Conservation (phyloP, 805 yeast species). For the Brettanomyces custersianus region DNA sequence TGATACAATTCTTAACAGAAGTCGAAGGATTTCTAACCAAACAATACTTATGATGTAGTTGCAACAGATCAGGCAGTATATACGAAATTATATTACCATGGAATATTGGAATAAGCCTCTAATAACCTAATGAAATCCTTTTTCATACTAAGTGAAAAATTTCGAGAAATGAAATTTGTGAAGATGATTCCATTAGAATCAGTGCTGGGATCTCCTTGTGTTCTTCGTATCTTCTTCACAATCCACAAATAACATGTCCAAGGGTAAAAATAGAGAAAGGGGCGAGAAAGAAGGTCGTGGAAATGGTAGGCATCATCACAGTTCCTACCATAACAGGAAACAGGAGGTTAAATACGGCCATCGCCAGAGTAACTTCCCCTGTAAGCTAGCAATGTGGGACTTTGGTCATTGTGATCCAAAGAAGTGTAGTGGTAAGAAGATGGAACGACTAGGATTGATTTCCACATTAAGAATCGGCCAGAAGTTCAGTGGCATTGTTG, state of each 20-base stretch:
- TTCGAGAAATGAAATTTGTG: too few relatives aligned
- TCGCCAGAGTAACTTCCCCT: slow-evolving; percentile 46
- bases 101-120: too few relatives aligned
- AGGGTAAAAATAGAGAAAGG: slow-evolving; percentile 40
- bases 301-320: slow-evolving; percentile 33
- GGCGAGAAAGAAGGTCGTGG: slow-evolving; percentile 25
- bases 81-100: too few relatives aligned
- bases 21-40: too few relatives aligned
- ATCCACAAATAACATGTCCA: slow-evolving; percentile 30
- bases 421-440: slow-evolving; percentile 90
- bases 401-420: slow-evolving; percentile 98
- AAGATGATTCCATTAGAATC: background rate
- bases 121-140: too few relatives aligned
- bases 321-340: slow-evolving; percentile 33
- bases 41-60: too few relatives aligned
- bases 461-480: slow-evolving; percentile 81
- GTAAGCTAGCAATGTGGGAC: slow-evolving; percentile 97
- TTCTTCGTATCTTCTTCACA: background rate
- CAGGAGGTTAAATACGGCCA: slow-evolving; percentile 21
- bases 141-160: too few relatives aligned
- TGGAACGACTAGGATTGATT: slow-evolving; percentile 82
- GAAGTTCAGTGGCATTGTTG: slow-evolving; percentile 83
- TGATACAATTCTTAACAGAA: too few relatives aligned
- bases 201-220: background rate
- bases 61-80: too few relatives aligned